These are phyloP conservation scores for Casuarina equisetifolia DNA, from an alignment of 306 rosid genomes.

Conservation along the genomic window DNA sequence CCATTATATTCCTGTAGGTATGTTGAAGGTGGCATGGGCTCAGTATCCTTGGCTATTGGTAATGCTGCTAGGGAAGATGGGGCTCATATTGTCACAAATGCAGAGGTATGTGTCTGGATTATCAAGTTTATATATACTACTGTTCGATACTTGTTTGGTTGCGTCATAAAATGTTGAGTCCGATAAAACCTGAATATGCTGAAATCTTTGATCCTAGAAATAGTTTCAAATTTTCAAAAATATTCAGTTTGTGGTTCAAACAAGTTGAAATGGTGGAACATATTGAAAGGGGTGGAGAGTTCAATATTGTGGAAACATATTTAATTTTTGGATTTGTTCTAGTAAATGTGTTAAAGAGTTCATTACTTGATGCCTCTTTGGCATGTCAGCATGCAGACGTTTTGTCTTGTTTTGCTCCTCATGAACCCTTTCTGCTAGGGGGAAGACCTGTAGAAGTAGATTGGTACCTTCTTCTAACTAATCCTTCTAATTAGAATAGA, in stretches of 20 bases:
- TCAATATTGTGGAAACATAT: neutral
- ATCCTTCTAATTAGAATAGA: neutral
- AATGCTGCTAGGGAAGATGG: conserved; percentile 83
- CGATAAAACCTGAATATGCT: conserved; percentile 5
- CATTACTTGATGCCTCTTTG: conserved; percentile 9
- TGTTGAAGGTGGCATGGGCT: conserved; percentile 99
- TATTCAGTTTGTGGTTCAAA: neutral
- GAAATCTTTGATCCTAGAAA: neutral
- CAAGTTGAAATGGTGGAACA: conserved; percentile 1
- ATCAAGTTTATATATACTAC: conserved; percentile 11
- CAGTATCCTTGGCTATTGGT: conserved; percentile 79
- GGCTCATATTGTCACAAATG: conserved; percentile 66
- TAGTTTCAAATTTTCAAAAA: neutral
- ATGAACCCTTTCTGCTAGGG: neutral
- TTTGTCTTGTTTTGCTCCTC: neutral
- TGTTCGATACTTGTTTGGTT: too few species aligned
- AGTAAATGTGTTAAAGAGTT: neutral
- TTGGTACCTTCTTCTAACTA: neutral
- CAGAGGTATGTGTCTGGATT: conserved; percentile 55
- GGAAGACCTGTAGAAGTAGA: neutral
- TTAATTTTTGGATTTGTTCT: neutral
- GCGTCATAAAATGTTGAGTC: neutral
- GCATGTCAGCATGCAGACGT: neutral
- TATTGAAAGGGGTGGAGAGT: neutral
- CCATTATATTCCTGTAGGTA: conserved; percentile 41